These are phyloP conservation scores for Alternaria gaisen DNA, from an alignment of 2,329 filamentous ascomycete genomes.

Conservation along the genomic window DNA sequence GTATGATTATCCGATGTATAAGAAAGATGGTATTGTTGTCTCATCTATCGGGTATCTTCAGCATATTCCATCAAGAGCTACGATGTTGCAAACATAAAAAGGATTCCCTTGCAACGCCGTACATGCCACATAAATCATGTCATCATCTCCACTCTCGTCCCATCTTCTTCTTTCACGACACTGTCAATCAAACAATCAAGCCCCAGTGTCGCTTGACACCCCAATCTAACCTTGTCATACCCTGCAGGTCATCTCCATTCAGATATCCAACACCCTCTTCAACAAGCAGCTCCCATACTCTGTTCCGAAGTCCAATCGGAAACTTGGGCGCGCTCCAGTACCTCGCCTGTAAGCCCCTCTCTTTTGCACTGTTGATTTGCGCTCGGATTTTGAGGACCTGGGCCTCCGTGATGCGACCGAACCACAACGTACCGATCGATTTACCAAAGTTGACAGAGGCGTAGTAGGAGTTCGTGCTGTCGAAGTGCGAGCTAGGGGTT, in stretches of 20 bases:
- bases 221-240: slow-evolving; percentile 61
- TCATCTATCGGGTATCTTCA: slow-evolving; percentile 8
- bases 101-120: not conserved
- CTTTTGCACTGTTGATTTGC: slow-evolving; percentile 63
- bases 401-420: slow-evolving; percentile 55
- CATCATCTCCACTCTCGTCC: not conserved
- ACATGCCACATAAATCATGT: slow-evolving; percentile 3
- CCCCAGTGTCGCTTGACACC: slow-evolving; percentile 38
- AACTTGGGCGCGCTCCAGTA: slow-evolving; percentile 67
- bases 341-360: slow-evolving; percentile 62
- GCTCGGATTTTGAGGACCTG: slow-evolving; percentile 60
- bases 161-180: not conserved
- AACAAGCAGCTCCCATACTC: slow-evolving; percentile 63
- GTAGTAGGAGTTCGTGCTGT: slow-evolving; percentile 70
- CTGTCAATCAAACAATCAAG: slow-evolving; percentile 25
- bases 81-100: not conserved
- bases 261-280: slow-evolving; percentile 65
- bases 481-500: slow-evolving; percentile 46
- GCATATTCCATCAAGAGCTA: not conserved
- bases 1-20: not conserved
- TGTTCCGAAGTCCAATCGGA: slow-evolving; percentile 63
- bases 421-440: slow-evolving; percentile 62
- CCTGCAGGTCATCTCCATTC: slow-evolving; percentile 66
- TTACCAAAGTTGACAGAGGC: slow-evolving; percentile 67
- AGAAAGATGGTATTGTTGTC: not conserved